Base-by-base conservation (phyloP, 148 eudicot species). In the Cornus suecica region DNA sequence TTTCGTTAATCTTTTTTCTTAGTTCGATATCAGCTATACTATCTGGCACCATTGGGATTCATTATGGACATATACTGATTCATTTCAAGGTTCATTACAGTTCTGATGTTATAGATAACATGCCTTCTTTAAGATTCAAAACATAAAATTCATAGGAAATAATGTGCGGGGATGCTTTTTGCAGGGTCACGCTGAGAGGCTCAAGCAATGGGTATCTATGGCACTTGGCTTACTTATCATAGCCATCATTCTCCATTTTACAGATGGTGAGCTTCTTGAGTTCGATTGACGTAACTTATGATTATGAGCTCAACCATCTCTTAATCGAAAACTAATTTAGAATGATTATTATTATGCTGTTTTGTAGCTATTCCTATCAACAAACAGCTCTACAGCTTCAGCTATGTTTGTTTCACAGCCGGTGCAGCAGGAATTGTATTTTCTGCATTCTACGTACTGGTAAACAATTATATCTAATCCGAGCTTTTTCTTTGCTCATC, bases 121-220 rank as follows among this genome's bases (percentile, higher is more conserved):
- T 30, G 16, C 34, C 30, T 22, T 5, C 11, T 0, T 73, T 60
- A 24, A 56, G 51, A 66, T 2, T 65, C 16, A 5, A 42, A 61
- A 8, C 1, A 76, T 8, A 32, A 18, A 27, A 18, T 27, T 28
- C n/a, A 5, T 14, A 20, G 23, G 7, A 65, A 4, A 5, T 48
- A 66, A 25, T 51, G 16, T 3, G 18, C 52, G 23, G 30, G 74
- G 74, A 41, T 61, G 51, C n/a, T 62, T 15, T 51, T 3, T 70
- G 66, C 72, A 86, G 87, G 87, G 83, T 66, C 90, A 87, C 72
- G 73, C 76, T 29, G 87, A 87, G 66, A 84, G 90, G 84, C 90
- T 87, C 29, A 87, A 87, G 73, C 90, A 87, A 23, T 87, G 90
- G 90, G 84, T 87, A 14, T 84, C 87, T 22, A 82, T 87, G 86